Percentiles rank a stretch among this genome's conserved stretches.
Conservation (phyloP, 2,329 filamentous ascomycete genomes). For the Beauveria varroae region DNA sequence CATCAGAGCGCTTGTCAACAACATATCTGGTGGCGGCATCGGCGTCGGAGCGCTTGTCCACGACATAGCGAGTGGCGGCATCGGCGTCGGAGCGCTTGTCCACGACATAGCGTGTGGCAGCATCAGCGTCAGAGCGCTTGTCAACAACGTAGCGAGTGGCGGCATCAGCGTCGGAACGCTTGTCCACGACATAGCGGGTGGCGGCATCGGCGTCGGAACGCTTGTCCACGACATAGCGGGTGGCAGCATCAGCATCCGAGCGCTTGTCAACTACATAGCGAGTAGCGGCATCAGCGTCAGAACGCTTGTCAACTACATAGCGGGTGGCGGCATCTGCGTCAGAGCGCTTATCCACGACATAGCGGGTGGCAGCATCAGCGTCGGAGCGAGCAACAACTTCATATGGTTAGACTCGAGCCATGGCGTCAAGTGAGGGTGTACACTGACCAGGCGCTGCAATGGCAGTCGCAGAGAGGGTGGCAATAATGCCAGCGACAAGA, state of each 20-base stretch:
- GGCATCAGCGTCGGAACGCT: not conserved
- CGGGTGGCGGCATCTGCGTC: not conserved
- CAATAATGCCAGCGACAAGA: not conserved
- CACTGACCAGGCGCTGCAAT: not conserved
- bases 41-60: not conserved
- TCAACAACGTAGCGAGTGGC: not conserved
- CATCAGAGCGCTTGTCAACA: not conserved
- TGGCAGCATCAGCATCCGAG: not conserved
- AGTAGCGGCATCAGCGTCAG: not conserved
- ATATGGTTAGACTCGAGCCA: not conserved
- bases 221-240: not conserved
- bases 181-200: not conserved
- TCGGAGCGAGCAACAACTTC: conserved; percentile 3
- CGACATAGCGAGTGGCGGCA: not conserved
- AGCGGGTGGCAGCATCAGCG: not conserved
- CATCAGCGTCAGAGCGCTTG: not conserved
- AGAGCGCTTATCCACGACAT: not conserved
- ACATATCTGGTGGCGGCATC: not conserved
- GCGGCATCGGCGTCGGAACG: not conserved
- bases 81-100: not conserved
- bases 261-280: not conserved
- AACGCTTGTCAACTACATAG: not conserved
- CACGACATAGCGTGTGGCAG: not conserved
- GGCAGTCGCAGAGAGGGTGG: not conserved
- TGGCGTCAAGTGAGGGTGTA: not conserved